Evolutionary conservation across 306 rosid species (phyloP).

Genomic region (Spatholobus suberectus): DNA sequence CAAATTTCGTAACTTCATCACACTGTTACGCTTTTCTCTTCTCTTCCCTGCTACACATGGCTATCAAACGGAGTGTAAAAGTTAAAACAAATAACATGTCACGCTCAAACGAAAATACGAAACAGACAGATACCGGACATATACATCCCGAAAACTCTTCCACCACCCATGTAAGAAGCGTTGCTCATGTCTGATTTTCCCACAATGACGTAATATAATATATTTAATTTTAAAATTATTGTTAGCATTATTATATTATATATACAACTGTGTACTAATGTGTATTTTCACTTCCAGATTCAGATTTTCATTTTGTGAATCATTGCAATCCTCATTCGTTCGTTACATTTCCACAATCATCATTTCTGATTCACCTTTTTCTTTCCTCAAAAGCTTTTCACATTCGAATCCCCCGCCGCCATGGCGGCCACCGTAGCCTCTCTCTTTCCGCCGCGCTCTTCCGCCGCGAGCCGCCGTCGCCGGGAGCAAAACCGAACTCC

Average conservation of each 20-base stretch:
- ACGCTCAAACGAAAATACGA: not conserved
- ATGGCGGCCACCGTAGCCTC: conserved; percentile 58
- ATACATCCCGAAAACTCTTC: not conserved
- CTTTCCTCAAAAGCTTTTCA: not conserved
- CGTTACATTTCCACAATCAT: not conserved
- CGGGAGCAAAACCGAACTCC: conserved; percentile 14
- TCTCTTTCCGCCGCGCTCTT: conserved; percentile 34
- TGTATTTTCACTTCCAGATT: not conserved
- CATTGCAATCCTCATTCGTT: not conserved
- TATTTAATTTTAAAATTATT: not conserved
- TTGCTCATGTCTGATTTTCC: not conserved
- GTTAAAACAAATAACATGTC: not conserved
- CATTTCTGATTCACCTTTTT: not conserved
- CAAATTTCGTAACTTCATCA: too few species aligned
- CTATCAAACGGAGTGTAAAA: too few species aligned
- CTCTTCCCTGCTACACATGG: too few species aligned
- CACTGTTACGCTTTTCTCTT: too few species aligned
- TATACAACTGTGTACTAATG: not conserved
- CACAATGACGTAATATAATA: not conserved
- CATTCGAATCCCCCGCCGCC: conserved; percentile 1
- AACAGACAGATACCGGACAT: not conserved
- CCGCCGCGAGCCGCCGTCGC: conserved; percentile 26
- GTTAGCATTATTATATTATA: not conserved
- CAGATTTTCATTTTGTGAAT: not conserved
- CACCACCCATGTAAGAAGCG: not conserved